Base-by-base conservation (phyloP, 2,329 filamentous ascomycete genomes). In the Penicillium sp. region DNA sequence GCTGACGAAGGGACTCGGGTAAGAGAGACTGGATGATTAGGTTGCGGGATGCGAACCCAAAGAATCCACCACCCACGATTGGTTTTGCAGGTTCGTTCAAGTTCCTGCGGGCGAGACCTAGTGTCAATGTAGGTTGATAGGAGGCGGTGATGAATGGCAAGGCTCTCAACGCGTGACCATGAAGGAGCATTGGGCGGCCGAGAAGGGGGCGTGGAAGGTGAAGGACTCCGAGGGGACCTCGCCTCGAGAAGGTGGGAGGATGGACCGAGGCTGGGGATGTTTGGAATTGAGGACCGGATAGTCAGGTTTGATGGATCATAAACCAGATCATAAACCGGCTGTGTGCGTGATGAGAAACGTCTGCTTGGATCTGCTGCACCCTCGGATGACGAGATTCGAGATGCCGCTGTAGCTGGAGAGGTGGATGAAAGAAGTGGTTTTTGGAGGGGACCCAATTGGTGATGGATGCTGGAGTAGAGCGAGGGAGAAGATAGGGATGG, bases 61-160 rank as follows among this genome's bases (percentile, higher is more conserved):
- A 80, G 73, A 2, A 82, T 69, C 79, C 79, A 82, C 78, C 78
- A 82, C 5, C 76, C 76, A n/a, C 78, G 70, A 29, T 62, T 71
- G 0, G 78, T 81, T 59, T 81, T 82, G 57, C 73, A 75, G 1
- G 75, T 80, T 20, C 75, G 68, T 51, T 82, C 79, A 5, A 75
- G 64, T 44, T 81, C 76, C 6, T 63, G 56, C 1, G 57, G 47
- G 1, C 60, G 61, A 14, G 60, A 60, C 2, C 72, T 66, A 1
- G 76, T 78, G 40, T 70, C 68, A n/a, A 60, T 56, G 34, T 78
- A 67, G 0, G 74, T 79, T 39, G 71, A 71, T 16, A 82, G 60
- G 27, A 82, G 71, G 38, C 77, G 75, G 6, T 70, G 70, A 55
- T 82, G 77, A 4, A 80, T 74, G 49, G 77, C 78, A 23, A 82